Base-by-base conservation (phyloP, 768 basidiomycete genomes). In the Erythrobasidium yunnanense region DNA sequence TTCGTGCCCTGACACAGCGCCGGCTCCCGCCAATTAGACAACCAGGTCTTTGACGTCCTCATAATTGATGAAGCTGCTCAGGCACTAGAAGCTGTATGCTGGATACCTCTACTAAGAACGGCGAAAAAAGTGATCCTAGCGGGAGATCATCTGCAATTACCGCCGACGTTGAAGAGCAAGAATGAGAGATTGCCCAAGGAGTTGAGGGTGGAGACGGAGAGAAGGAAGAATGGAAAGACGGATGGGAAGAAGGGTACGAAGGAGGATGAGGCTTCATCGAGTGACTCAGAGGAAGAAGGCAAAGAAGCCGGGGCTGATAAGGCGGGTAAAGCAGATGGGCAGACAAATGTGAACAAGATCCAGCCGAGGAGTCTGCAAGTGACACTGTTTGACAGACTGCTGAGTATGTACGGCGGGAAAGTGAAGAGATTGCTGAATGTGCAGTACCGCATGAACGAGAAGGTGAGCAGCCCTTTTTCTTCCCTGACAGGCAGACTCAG, bases 11-110 rank as follows among this genome's bases (percentile, higher is more conserved):
- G n/a, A n/a, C 1, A 18, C 54, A 71, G 71, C 2, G 83, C 93
- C 4, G 95, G 93, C 0, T 85, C 87, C 2, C 78, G 86, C 22
- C 89, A 92, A 70, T 77, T 97, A 5, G 81, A 82, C 46, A 83
- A 85, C 66, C 81, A 85, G 63, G 77, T 81, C 1, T 99, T 99
- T 72, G 95, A 99, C 73, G 87, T 93, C 0, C 83, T 91, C 11
- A 86, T 99, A 50, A 92, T 99, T 58, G 95, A 99, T 70, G 95
- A 99, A 77, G 95, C 95, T 0, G 96, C 95, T 0, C 95, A 97
- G 75, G 93, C 92, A 2, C 73, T 95, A 15, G 93, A 99, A 77
- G 90, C 91, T 23, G 91, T 86, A 3, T 96, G 91, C 77, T 96
- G 93, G 91, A 83, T 97, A 32, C 92, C 95, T 0, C 87, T 96